Percentiles rank a stretch among this genome's conserved stretches.
phyloP scores from a whole-genome alignment of 768 basidiomycete genomes.

The Sutorius australiensis region DNA sequence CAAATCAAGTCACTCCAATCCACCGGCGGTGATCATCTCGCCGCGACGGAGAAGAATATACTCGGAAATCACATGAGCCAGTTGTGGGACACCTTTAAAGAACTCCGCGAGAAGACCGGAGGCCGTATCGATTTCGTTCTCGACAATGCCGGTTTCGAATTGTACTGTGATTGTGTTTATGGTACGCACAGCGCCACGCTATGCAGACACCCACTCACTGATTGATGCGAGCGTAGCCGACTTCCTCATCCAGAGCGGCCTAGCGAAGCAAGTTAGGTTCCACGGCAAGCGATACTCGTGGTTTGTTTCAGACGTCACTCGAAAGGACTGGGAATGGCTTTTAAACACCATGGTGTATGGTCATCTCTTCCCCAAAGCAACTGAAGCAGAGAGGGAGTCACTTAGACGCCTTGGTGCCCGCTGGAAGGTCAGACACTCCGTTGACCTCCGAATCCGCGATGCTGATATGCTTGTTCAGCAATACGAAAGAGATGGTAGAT shows the following conservation, averaged over 20 bases:
- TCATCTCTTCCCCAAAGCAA: slow-evolving; percentile 82
- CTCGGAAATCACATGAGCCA: slow-evolving; percentile 76
- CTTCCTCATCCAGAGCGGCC: slow-evolving; percentile 87
- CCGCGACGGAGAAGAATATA: slow-evolving; percentile 95
- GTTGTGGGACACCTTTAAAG: slow-evolving; percentile 73
- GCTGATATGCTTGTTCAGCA: slow-evolving; percentile 42
- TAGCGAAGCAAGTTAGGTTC: slow-evolving; percentile 82
- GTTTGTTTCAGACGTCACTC: slow-evolving; percentile 93
- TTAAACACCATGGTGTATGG: slow-evolving; percentile 86
- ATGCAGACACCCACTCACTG: not conserved
- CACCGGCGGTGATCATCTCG: slow-evolving; percentile 92
- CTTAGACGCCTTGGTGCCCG: slow-evolving; percentile 73
- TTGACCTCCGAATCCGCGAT: not conserved
- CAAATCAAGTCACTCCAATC: slow-evolving; percentile 96
- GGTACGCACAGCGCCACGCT: slow-evolving; percentile 40
- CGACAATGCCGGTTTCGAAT: slow-evolving; percentile 81
- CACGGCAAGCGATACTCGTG: slow-evolving; percentile 95
- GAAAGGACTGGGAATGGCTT: slow-evolving; percentile 93
- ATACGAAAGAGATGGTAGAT: slow-evolving; percentile 90
- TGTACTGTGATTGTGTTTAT: slow-evolving; percentile 85
- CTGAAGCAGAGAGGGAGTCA: slow-evolving; percentile 77
- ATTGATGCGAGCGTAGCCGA: slow-evolving; percentile 58
- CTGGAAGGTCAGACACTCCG: slow-evolving; percentile 67
- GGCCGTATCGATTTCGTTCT: slow-evolving; percentile 79
- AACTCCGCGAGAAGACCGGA: slow-evolving; percentile 63